A percentile compares a stretch with the other conserved stretches of the same genome.
These are phyloP conservation scores for Fusarium sarcochroum DNA, from an alignment of 2,329 filamentous ascomycete genomes.

Conservation along the genomic window DNA sequence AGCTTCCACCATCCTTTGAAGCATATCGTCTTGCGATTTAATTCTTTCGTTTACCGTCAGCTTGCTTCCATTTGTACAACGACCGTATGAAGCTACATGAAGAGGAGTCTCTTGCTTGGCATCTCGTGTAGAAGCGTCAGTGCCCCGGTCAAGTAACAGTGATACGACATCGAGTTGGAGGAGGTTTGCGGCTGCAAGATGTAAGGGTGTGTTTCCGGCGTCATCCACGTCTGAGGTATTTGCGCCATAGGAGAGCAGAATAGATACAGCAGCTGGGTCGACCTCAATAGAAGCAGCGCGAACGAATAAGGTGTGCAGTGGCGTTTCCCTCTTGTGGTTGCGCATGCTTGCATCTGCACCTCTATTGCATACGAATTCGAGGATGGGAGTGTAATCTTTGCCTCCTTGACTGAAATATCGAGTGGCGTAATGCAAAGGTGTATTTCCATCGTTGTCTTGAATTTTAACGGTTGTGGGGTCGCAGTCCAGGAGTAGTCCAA, in stretches of 20 bases:
- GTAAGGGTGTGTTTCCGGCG: background rate
- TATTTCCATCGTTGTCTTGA: background rate
- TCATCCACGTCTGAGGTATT: background rate
- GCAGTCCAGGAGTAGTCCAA: accelerated
- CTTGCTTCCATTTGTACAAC: background rate
- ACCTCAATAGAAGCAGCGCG: background rate
- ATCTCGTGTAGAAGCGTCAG: background rate
- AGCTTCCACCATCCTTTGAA: background rate
- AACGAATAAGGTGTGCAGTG: background rate
- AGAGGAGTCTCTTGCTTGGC: background rate
- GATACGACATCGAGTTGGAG: background rate
- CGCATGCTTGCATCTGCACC: background rate
- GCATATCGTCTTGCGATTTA: background rate
- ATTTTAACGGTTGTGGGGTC: background rate
- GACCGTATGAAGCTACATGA: background rate
- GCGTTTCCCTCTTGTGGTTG: background rate
- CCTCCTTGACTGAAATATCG: background rate
- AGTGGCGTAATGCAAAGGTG: constrained; percentile 2
- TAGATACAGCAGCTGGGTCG: background rate
- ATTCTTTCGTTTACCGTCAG: background rate
- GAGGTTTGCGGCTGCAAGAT: background rate
- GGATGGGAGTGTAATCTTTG: background rate
- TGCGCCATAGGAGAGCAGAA: background rate
- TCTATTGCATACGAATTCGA: background rate
- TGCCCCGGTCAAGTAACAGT: background rate